These are phyloP conservation scores for Fusarium pseudograminearum DNA, from an alignment of 2,329 filamentous ascomycete species.

Conservation along the genomic window DNA sequence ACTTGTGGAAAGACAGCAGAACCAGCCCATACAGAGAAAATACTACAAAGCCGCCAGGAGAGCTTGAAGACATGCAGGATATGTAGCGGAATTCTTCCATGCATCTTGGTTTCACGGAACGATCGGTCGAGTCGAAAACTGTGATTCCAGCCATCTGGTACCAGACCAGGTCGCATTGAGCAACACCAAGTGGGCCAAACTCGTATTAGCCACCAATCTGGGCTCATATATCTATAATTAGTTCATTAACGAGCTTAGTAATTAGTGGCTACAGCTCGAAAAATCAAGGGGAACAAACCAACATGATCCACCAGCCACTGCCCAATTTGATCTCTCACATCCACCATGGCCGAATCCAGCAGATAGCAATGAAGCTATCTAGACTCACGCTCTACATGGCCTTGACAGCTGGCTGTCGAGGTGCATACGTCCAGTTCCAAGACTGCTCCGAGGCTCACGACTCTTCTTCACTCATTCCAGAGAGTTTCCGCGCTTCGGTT, in stretches of 20 bases:
- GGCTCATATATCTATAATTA: constrained; percentile 16
- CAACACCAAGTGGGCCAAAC: not conserved
- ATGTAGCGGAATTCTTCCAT: not conserved
- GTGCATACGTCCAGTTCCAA: constrained; percentile 30
- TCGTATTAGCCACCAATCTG: not conserved
- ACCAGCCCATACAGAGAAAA: not conserved
- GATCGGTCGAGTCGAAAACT: not conserved
- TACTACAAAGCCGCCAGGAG: not conserved
- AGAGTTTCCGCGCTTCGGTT: constrained; percentile 19
- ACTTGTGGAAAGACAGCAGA: not conserved
- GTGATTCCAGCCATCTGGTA: not conserved
- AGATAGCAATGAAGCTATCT: constrained; percentile 27
- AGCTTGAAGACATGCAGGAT: not conserved
- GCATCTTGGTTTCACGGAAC: not conserved
- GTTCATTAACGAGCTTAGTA: constrained; percentile 8
- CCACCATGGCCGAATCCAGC: constrained; percentile 11
- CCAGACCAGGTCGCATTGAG: not conserved
- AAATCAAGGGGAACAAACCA: not conserved
- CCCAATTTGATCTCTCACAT: constrained; percentile 31
- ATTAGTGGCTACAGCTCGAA: constrained; percentile 1
- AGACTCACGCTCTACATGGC: not conserved
- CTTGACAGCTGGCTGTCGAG: constrained; percentile 10
- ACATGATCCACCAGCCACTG: constrained; percentile 6
- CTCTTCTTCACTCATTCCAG: constrained; percentile 6
- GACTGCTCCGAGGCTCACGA: constrained; percentile 3